Evolutionary conservation across 164 flowering plant genomes (phyloP).

Genomic region (Vitis labrusca): DNA sequence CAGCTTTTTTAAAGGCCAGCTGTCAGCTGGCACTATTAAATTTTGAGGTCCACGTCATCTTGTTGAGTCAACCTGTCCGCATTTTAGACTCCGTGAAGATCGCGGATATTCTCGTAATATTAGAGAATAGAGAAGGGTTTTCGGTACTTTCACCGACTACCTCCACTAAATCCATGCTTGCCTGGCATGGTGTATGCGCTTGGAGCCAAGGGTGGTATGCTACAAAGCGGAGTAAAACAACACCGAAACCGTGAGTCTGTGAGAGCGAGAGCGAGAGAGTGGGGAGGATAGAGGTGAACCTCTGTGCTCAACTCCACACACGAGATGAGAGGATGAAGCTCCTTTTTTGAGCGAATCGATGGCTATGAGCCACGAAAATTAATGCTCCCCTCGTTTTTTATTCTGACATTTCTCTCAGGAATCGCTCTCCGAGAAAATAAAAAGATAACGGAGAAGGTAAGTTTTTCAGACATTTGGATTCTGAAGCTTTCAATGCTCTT

Average conservation of each 20-base stretch:
- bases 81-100: neutral
- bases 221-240: slow-evolving; percentile 1
- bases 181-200: slow-evolving; percentile 1
- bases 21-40: too few relatives aligned
- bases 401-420: slow-evolving; percentile 12
- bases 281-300: neutral
- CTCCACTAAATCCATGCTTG: neutral
- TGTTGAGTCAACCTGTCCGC: too few relatives aligned
- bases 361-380: slow-evolving; percentile 15
- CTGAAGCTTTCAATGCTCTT: slow-evolving; percentile 4
- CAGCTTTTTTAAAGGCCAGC: too few relatives aligned
- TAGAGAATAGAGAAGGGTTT: neutral
- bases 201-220: neutral
- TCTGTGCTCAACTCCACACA: neutral
- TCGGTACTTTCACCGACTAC: neutral
- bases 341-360: slow-evolving; percentile 24
- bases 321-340: slow-evolving; percentile 14
- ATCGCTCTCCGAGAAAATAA: neutral
- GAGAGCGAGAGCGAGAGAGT: slow-evolving; percentile 8
- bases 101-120: slow-evolving; percentile 1
- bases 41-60: too few relatives aligned
- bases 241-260: slow-evolving; percentile 19
- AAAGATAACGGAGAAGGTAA: slow-evolving; percentile 3
- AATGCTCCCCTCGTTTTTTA: slow-evolving; percentile 14
- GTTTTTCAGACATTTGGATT: neutral